These are phyloP conservation scores for Craspedostauros australis DNA, from an alignment of 108 stramenopile genomes.

Conservation along the genomic window DNA sequence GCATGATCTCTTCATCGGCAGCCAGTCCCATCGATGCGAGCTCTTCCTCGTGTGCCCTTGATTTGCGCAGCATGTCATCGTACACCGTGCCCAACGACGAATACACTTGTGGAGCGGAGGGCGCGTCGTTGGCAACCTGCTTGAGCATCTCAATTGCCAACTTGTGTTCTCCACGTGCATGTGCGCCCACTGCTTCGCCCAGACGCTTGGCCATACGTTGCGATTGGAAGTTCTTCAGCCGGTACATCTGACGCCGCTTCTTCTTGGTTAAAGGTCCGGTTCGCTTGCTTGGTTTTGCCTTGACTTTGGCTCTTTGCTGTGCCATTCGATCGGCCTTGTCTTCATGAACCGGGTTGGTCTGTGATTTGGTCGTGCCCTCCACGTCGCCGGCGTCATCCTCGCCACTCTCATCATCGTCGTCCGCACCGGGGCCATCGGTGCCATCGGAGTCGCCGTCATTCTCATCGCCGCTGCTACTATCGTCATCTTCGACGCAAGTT, in stretches of 20 bases:
- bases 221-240: conserved; percentile 65
- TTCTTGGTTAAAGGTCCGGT: conserved; percentile 6
- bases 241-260: conserved; percentile 44
- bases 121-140: conserved; percentile 63
- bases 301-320: neutral
- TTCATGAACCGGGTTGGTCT: neutral
- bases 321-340: neutral
- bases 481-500: neutral
- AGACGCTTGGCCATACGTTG: conserved; percentile 62
- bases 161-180: conserved; percentile 55
- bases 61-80: conserved; percentile 72
- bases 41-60: neutral
- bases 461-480: conserved; percentile 15
- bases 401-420: conserved; percentile 7
- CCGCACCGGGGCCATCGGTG: conserved; percentile 1
- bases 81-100: conserved; percentile 84
- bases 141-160: conserved; percentile 61
- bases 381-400: conserved; percentile 9
- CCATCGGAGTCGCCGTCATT: conserved; percentile 8
- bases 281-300: conserved; percentile 2
- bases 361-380: neutral
- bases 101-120: conserved; percentile 81
- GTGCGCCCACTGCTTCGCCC: conserved; percentile 72
- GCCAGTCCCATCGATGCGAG: neutral
- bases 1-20: conserved; percentile 1